phyloP scores from a whole-genome alignment of 148 eudicot species.

The Cornus florida region DNA sequence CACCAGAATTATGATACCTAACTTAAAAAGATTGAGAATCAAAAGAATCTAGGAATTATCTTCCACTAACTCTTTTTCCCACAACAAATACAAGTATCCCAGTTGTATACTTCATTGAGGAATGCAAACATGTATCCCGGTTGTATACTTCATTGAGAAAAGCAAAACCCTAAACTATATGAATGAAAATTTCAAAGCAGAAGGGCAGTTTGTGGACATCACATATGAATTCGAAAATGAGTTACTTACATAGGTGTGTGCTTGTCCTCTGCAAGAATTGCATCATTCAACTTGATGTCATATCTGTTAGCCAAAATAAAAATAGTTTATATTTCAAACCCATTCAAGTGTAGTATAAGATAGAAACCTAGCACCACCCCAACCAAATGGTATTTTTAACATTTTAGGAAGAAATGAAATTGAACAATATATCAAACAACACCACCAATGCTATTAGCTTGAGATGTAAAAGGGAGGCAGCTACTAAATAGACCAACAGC shows the following conservation, averaged over 20 bases:
- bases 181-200: neutral
- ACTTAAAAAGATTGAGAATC: neutral
- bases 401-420: neutral
- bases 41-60: no score
- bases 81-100: no score
- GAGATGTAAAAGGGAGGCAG: neutral
- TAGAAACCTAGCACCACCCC: no score
- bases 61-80: no score
- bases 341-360: neutral
- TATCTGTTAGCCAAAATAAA: slow-evolving; percentile 35
- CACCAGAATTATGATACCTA: neutral
- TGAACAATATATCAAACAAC: neutral
- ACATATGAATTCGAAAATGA: neutral
- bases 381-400: no score
- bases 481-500: neutral
- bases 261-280: slow-evolving; percentile 92
- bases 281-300: slow-evolving; percentile 71
- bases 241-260: slow-evolving; percentile 77
- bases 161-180: no score
- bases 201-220: neutral
- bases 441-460: neutral
- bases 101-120: neutral
- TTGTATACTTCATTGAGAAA: no score
- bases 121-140: no score
- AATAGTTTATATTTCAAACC: neutral